Evolutionary conservation across 2,329 filamentous ascomycete species (phyloP), one percentile per base, ranked within the genome.

Genomic region (Fusarium sp.): DNA sequence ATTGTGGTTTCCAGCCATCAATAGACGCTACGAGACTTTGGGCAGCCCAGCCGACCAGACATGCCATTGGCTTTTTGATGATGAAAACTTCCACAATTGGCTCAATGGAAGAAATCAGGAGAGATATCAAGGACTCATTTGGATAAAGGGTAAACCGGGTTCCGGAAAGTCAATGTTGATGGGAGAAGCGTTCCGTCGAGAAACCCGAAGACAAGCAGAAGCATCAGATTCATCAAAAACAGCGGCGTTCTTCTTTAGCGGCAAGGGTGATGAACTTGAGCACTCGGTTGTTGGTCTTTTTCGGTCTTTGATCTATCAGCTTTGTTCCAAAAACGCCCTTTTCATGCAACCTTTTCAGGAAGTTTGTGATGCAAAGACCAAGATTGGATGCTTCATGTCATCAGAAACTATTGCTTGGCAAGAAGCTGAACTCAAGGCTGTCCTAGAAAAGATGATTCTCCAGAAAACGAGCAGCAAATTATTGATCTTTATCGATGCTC

Each of bases 381-480:
- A n/a, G 39, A 41, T 13, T 6, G 39, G 13, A 4, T 15, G 22
- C 5, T 41, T 6, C 22, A n/a, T 41, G 39, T 7, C 0, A 9
- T 9, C 39, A 14, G 39, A 6, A 6, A 0, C 7, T 2, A 41
- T 22, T 13, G 12, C 2, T n/a, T 41, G 39, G 39, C 22, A 41
- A 15, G 39, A 41, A 41, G 39, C 39, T 41, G 39, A 41, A 41
- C 22, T 41, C 20, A 14, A 15, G 22, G 6, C 39, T 1, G 39
- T 2, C 0, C 22, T 41, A 14, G 39, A 15, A 41, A 41, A 10
- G 0, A n/a, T 41, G 12, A 41, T 41, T 0, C 39, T 41, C 2
- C 39, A n/a, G 39, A n/a, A 22, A 1, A 0, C 2, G n/a, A 41
- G 39, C 39, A 15, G 7, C 0, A 41, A n/a, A 6, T 13, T n/a